phyloP scores from a whole-genome alignment of 441 rosid genomes.

The California macrophylla region DNA sequence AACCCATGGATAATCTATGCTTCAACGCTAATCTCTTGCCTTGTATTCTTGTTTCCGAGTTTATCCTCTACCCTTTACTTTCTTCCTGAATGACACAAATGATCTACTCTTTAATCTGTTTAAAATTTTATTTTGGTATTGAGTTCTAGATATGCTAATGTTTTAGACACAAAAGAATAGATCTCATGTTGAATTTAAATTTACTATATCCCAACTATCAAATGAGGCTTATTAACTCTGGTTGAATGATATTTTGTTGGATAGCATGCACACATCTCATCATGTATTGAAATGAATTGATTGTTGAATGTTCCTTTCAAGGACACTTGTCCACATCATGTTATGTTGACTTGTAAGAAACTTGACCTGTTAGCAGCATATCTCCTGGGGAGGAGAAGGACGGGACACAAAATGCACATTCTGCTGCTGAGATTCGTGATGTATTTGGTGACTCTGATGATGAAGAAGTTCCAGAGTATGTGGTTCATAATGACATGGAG shows the following conservation, averaged over 20 bases:
- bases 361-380: slow-evolving; percentile 28
- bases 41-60: neutral
- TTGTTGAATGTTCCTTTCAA: neutral
- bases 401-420: slow-evolving; percentile 38
- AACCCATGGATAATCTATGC: neutral
- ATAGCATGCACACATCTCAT: neutral
- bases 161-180: neutral
- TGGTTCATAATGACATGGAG: slow-evolving; percentile 50
- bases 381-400: slow-evolving; percentile 64
- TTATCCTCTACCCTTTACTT: neutral
- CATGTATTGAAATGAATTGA: neutral
- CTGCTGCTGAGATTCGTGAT: slow-evolving; percentile 87
- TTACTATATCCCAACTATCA: neutral
- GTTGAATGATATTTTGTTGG: neutral
- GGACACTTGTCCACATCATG: slow-evolving; percentile 5
- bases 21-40: neutral
- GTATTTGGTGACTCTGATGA: slow-evolving; percentile 97
- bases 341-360: slow-evolving; percentile 14
- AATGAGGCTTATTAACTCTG: neutral
- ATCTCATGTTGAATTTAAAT: neutral
- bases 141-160: neutral
- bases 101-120: neutral
- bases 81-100: neutral
- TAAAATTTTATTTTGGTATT: neutral
- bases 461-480: slow-evolving; percentile 66